Conservation (phyloP, 2,329 filamentous ascomycete species). For the Aspergillus alliaceus region DNA sequence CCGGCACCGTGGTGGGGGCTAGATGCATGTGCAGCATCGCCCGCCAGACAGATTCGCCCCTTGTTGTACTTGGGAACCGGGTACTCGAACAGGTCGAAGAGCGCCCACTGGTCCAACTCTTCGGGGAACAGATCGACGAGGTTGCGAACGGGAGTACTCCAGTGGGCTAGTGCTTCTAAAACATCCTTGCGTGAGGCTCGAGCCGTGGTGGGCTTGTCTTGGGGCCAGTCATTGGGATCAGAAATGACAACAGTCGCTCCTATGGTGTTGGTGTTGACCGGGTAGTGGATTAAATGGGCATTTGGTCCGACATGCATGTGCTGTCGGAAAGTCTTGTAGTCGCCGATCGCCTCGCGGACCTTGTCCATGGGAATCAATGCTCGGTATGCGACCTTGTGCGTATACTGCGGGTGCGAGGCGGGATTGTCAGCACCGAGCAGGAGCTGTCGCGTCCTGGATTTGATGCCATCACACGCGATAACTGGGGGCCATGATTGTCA, state of each 20-base stretch:
- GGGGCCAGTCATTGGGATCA: neutral
- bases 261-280: conserved; percentile 39
- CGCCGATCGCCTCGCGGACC: conserved; percentile 50
- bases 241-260: neutral
- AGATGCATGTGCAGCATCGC: conserved; percentile 13
- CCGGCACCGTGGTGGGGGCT: conserved; percentile 13
- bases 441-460: conserved; percentile 53
- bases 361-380: conserved; percentile 60
- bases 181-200: neutral
- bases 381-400: conserved; percentile 61
- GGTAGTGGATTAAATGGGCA: conserved; percentile 61
- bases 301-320: conserved; percentile 58
- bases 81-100: conserved; percentile 51
- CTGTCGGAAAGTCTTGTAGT: conserved; percentile 48
- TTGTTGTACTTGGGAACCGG: conserved; percentile 47
- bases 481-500: neutral
- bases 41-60: conserved; percentile 41
- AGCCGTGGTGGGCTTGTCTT: neutral
- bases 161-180: neutral
- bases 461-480: conserved; percentile 64
- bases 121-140: conserved; percentile 47
- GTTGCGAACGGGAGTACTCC: conserved; percentile 20
- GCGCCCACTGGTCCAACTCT: conserved; percentile 53
- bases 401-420: conserved; percentile 50
- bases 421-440: conserved; percentile 52